Conservation (phyloP, 345 rosid species). For the Citropsis articulata region DNA sequence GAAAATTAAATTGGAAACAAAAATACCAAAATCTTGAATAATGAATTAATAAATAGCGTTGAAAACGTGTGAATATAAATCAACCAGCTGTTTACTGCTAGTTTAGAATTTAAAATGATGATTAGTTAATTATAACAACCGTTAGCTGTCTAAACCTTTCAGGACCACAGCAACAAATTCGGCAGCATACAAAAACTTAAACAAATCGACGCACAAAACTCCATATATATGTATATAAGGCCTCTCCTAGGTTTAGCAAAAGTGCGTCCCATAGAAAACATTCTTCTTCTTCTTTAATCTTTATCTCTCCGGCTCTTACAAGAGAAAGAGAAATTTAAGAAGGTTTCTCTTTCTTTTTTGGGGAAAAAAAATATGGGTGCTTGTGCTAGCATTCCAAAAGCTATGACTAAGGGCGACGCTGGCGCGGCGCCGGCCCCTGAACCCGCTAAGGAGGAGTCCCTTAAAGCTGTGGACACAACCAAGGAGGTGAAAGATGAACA, state of each 20-base stretch:
- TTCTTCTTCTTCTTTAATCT: background rate
- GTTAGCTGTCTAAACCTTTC: background rate
- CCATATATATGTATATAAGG: background rate
- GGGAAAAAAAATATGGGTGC: slow-evolving; percentile 19
- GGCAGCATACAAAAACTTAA: background rate
- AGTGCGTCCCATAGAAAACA: background rate
- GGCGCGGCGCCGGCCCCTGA: background rate
- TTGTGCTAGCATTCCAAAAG: slow-evolving; percentile 22
- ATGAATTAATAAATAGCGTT: background rate
- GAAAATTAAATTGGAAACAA: too few relatives aligned
- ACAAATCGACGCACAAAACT: background rate
- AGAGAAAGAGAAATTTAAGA: background rate
- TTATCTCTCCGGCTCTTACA: background rate
- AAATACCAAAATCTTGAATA: too few relatives aligned
- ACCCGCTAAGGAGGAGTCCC: slow-evolving; percentile 15
- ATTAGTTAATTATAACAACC: background rate
- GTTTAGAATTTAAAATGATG: background rate
- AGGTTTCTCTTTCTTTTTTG: background rate
- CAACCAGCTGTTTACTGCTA: background rate
- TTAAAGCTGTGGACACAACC: background rate
- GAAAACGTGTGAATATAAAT: background rate
- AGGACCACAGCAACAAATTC: background rate
- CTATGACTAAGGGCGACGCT: background rate
- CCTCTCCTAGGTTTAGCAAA: background rate
- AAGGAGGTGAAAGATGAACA: slow-evolving; percentile 13